Evolutionary conservation across 148 eudicot genomes (phyloP), one percentile per base, ranked within the genome.

Genomic region (Vaccinium corymbosum): DNA sequence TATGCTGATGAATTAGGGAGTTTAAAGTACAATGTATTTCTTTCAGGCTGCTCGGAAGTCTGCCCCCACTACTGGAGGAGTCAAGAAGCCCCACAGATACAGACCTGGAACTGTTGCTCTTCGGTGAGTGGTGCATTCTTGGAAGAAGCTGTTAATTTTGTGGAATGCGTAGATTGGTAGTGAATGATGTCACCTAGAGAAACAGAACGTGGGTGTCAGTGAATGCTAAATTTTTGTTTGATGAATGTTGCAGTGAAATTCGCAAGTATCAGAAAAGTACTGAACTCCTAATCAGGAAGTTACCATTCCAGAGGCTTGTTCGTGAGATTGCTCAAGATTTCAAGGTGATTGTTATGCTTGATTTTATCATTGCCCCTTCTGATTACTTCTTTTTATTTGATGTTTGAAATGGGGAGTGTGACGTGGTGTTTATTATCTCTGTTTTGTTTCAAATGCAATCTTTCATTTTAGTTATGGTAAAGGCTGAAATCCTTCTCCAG

Each of bases 61-160:
- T 71, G 83, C 86, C 15, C 86, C 86, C 10, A 84, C 86, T 6
- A 84, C 86, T 53, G 86, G 86, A 70, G 86, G 86, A 71, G 86
- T 84, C 79, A 84, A 84, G 83, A 84, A 84, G 59, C 86, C 86
- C 13, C 86, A 84, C 73, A 84, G 86, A 84, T 84, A 84, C 86
- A 80, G 86, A 13, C 86, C 83, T 16, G 86, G 86, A 35, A 84
- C 86, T 22, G 86, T 84, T 46, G 86, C 86, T 71, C 86, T 84
- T 5, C 86, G 86, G 83, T 80, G 9, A 14, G 79, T 72, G 12
- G 2, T 32, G 35, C 2, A 64, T 6, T n/a, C 20, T 1, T 12
- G 7, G 22, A 0, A 25, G 2, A 10, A 6, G 35, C 4, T n/a
- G 7, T 59, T 7, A 9, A 17, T 8, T 59, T 7, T 7, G 11